phyloP scores from a whole-genome alignment of 352 stramenopile species.

The Halophytophthora polymorphica region DNA sequence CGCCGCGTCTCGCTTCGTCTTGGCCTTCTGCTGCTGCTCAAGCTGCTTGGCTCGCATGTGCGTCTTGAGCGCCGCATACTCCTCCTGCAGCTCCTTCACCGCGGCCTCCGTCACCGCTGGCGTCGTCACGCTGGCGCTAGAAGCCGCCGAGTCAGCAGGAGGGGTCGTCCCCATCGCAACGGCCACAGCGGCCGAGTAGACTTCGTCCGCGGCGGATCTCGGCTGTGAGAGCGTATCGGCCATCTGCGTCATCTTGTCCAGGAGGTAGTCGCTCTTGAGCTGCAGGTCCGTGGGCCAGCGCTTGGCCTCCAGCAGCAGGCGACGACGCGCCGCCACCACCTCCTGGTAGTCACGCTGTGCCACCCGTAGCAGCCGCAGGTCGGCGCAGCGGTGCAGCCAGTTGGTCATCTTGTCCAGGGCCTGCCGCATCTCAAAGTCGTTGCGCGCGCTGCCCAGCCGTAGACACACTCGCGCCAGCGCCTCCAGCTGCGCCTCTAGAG shows the following conservation, averaged over 20 bases:
- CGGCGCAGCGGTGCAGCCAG: conserved; percentile 56
- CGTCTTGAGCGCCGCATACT: neutral
- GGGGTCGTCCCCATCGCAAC: too few relatives aligned
- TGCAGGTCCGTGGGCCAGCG: conserved; percentile 56
- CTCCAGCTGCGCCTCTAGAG: conserved; percentile 59
- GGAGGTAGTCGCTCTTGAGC: conserved; percentile 54
- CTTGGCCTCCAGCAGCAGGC: conserved; percentile 30
- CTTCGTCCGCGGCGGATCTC: too few relatives aligned
- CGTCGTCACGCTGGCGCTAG: too few relatives aligned
- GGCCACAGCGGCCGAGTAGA: too few relatives aligned
- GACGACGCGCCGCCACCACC: conserved; percentile 31
- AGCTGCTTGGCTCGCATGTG: neutral
- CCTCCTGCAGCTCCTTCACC: neutral
- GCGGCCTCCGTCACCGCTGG: conserved; percentile 11
- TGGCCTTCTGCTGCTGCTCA: conserved; percentile 1
- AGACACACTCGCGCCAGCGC: conserved; percentile 49
- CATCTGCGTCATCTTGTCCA: conserved; percentile 52
- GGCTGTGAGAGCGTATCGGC: too few relatives aligned
- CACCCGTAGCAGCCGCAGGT: conserved; percentile 47
- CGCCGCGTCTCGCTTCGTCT: neutral
- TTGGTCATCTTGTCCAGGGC: conserved; percentile 51
- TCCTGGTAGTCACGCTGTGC: conserved; percentile 55
- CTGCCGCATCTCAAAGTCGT: conserved; percentile 47
- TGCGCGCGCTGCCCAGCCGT: conserved; percentile 43
- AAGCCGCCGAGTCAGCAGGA: conserved; percentile 2